Evolutionary conservation across 805 yeast genomes (phyloP).

Genomic region (Saccharomycopsis capsularis): DNA sequence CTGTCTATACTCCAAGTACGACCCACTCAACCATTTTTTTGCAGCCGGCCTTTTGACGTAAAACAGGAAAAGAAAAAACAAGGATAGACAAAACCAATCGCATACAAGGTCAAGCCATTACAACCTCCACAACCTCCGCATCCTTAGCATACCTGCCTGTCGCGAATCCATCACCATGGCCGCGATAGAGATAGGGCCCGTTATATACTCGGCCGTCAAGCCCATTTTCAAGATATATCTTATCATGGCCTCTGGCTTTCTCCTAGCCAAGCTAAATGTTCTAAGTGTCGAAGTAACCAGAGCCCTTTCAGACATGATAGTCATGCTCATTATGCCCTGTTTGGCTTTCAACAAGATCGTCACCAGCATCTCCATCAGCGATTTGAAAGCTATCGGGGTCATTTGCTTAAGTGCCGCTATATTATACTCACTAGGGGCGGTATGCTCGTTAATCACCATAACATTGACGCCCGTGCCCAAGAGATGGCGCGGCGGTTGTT

Average conservation of each 20-base stretch:
- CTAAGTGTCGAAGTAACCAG: constrained; percentile 61
- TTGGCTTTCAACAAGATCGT: constrained; percentile 71
- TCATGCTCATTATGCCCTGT: constrained; percentile 66
- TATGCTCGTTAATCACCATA: constrained; percentile 35
- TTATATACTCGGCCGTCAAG: constrained; percentile 72
- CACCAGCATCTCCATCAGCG: constrained; percentile 54
- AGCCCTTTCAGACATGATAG: constrained; percentile 62
- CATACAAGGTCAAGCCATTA: too few relatives aligned
- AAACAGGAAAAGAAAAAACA: too few relatives aligned
- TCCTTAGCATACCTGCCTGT: too few relatives aligned
- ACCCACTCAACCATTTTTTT: too few relatives aligned
- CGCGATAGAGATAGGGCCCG: constrained; percentile 56
- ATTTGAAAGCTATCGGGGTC: constrained; percentile 65
- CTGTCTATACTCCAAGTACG: too few relatives aligned
- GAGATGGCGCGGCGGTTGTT: constrained; percentile 68
- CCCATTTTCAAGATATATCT: constrained; percentile 82
- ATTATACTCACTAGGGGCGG: constrained; percentile 40
- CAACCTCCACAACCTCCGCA: too few relatives aligned
- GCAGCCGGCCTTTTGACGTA: too few relatives aligned
- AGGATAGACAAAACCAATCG: too few relatives aligned
- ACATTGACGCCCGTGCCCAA: constrained; percentile 55
- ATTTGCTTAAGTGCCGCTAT: constrained; percentile 42
- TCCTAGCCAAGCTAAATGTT: constrained; percentile 55
- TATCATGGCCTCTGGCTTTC: constrained; percentile 60
- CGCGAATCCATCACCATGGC: too few relatives aligned